A percentile compares a stretch with the other conserved stretches of the same genome.
phyloP scores from a whole-genome alignment of 78 protist species.

The slime mould (Dictyostelium discoideum) region DNA sequence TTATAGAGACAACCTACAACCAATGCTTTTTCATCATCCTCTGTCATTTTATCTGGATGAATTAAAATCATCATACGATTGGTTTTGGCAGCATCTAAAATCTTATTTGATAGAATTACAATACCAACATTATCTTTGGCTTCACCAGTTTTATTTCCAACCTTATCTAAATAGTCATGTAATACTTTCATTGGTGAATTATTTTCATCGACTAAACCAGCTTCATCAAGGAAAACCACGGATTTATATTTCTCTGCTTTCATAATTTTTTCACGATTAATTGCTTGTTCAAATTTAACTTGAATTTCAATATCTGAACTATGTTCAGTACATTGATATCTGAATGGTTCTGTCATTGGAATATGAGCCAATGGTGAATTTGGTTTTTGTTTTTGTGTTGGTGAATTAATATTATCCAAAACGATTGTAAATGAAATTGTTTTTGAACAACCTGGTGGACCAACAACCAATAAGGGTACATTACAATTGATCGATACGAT shows the following conservation, averaged over 20 bases:
- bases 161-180: slow-evolving; percentile 67
- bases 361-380: background rate
- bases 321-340: slow-evolving; percentile 69
- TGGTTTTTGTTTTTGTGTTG: background rate
- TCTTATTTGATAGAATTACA: slow-evolving; percentile 39
- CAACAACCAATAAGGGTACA: slow-evolving; percentile 57
- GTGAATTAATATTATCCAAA: slow-evolving; percentile 66
- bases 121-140: slow-evolving; percentile 4
- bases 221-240: slow-evolving; percentile 48
- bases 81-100: slow-evolving; percentile 74
- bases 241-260: slow-evolving; percentile 25
- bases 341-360: slow-evolving; percentile 13
- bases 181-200: slow-evolving; percentile 59
- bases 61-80: slow-evolving; percentile 55
- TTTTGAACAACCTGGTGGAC: slow-evolving; percentile 82
- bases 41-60: slow-evolving; percentile 31
- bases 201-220: slow-evolving; percentile 40
- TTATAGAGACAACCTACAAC: slow-evolving; percentile 62
- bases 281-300: slow-evolving; percentile 29
- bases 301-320: slow-evolving; percentile 77
- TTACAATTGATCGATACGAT: slow-evolving; percentile 25
- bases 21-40: slow-evolving; percentile 36
- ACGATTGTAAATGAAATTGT: slow-evolving; percentile 49
- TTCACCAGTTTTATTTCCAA: slow-evolving; percentile 2
- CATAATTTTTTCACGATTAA: slow-evolving; percentile 39